phyloP scores from a whole-genome alignment of 1,284 basidiomycete species.

The Leucoagaricus sp. region DNA sequence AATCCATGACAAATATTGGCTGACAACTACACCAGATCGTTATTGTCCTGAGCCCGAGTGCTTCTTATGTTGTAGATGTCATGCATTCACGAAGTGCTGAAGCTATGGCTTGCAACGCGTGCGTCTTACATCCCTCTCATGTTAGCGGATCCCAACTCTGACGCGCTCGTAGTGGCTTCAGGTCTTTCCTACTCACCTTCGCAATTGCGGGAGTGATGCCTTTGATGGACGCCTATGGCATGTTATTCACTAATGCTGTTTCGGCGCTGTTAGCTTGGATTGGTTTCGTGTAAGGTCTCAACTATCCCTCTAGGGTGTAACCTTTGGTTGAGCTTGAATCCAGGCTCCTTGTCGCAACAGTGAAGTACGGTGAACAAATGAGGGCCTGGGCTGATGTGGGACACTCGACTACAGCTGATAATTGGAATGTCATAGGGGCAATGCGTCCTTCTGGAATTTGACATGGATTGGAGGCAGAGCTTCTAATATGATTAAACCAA shows the following conservation, averaged over 20 bases:
- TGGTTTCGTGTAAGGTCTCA: slow-evolving; percentile 25
- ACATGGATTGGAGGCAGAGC: too few species aligned
- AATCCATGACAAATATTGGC: not conserved
- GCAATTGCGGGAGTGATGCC: slow-evolving; percentile 35
- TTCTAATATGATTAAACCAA: too few species aligned
- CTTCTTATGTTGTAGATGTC: slow-evolving; percentile 39
- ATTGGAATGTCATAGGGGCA: too few species aligned
- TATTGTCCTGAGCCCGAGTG: slow-evolving; percentile 33
- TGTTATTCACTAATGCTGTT: slow-evolving; percentile 29
- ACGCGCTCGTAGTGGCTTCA: slow-evolving; percentile 26
- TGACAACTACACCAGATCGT: slow-evolving; percentile 23
- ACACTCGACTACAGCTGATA: slow-evolving; percentile 35
- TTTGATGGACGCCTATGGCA: slow-evolving; percentile 33
- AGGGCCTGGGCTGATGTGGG: slow-evolving; percentile 35
- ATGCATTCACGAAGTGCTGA: slow-evolving; percentile 40
- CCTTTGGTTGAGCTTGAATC: not conserved
- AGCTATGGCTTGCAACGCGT: slow-evolving; percentile 36
- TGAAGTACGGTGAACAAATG: slow-evolving; percentile 37
- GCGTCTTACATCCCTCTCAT: slow-evolving; percentile 13
- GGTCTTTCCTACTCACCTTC: slow-evolving; percentile 31
- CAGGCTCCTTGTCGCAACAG: slow-evolving; percentile 36
- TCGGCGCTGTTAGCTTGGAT: slow-evolving; percentile 32
- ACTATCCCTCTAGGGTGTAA: not conserved
- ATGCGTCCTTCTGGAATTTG: too few species aligned
- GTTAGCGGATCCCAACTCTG: not conserved